Base-by-base conservation (phyloP, 1,139 yeast genomes). In the Candida tropicalis region DNA sequence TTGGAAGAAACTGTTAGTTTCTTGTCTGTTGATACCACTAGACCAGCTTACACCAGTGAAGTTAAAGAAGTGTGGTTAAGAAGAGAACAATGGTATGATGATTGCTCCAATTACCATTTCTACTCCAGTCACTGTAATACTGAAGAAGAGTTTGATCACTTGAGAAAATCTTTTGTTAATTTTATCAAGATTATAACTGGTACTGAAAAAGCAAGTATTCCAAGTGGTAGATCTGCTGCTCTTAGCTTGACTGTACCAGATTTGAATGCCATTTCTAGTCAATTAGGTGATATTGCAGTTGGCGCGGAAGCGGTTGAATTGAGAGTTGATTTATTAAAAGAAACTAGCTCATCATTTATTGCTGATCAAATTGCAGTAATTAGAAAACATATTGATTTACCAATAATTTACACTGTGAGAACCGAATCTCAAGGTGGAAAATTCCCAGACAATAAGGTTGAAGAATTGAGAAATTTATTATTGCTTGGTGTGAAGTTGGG, bases 41-140 rank as follows among this genome's bases (percentile, higher is more conserved):
- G 99, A 58, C 99, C 99, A 15, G 87, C 96, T 2, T 90, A 83
- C 58, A 75, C 74, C 11, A 86, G 81, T 52, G 97, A 90, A 57
- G 84, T 91, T 53, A 73, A 75, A 50, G 80, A 80, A 23, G 97
- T 93, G 28, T 95, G 97, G 96, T 59, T 70, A 24, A 80, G 88
- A 58, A 81, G 99, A 61, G 86, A 88, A 62, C 63, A 68, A 10
- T 86, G 88, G 85, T 95, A 90, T 70, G 72, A 76, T 37, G 88
- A 84, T 46, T 87, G 95, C 55, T 84, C 96, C 11, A 89, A 86
- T 62, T 82, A 78, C 60, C 78, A 80, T 56, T 89, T 86, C 68
- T 89, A 77, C 67, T 83, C 96, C 1, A 80, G 89, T 23, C 89
- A 84, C 54, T 86, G 95, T 61, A 63, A 71, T 5, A 68, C 67